A percentile compares a stretch with the other conserved stretches of the same genome.
These are phyloP conservation scores for Diplocarpon mali DNA, from an alignment of 2,329 filamentous ascomycete genomes.

Conservation along the genomic window DNA sequence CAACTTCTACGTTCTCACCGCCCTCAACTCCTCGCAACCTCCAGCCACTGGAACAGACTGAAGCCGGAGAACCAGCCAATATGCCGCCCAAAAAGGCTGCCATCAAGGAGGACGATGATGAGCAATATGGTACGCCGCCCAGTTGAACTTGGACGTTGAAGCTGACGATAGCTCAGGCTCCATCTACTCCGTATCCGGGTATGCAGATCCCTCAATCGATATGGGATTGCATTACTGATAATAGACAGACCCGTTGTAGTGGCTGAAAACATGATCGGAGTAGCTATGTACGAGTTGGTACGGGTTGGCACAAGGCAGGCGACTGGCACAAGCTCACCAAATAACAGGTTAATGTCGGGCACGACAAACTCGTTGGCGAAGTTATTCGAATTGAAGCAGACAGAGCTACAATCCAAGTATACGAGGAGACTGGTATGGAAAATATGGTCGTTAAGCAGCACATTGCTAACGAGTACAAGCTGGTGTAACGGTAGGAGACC, in stretches of 20 bases:
- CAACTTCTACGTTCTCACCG: slow-evolving; percentile 13
- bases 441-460: neutral
- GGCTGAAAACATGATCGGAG: slow-evolving; percentile 96
- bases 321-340: slow-evolving; percentile 34
- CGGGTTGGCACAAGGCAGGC: slow-evolving; percentile 1
- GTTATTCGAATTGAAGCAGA: slow-evolving; percentile 96
- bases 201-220: slow-evolving; percentile 21
- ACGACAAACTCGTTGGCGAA: slow-evolving; percentile 87
- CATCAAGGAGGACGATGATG: slow-evolving; percentile 33
- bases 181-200: slow-evolving; percentile 63
- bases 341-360: slow-evolving; percentile 72
- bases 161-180: slow-evolving; percentile 33
- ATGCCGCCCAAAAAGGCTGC: slow-evolving; percentile 32
- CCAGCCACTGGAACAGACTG: slow-evolving; percentile 9
- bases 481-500: slow-evolving; percentile 91
- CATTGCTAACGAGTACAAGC: slow-evolving; percentile 41
- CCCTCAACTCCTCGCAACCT: slow-evolving; percentile 17
- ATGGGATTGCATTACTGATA: slow-evolving; percentile 13
- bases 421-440: slow-evolving; percentile 85
- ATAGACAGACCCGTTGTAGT: slow-evolving; percentile 74
- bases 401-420: slow-evolving; percentile 95
- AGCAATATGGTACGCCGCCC: slow-evolving; percentile 42
- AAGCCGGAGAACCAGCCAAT: slow-evolving; percentile 17
- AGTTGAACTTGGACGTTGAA: slow-evolving; percentile 5
- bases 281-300: slow-evolving; percentile 97